These are phyloP conservation scores for Sordariomycetes sp. DNA, from an alignment of 2,329 filamentous ascomycete genomes.

Conservation along the genomic window DNA sequence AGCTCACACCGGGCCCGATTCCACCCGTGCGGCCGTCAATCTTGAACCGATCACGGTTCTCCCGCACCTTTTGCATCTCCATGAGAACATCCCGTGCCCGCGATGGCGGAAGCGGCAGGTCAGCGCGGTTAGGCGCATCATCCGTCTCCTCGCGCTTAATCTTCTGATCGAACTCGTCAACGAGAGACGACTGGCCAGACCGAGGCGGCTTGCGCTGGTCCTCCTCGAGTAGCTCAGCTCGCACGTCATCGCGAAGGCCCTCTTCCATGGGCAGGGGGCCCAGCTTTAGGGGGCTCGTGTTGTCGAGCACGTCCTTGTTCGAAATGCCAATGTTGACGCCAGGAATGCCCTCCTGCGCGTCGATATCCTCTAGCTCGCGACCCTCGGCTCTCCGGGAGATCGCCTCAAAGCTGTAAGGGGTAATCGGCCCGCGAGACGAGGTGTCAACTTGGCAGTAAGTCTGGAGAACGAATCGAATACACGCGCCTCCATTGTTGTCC, in stretches of 20 bases:
- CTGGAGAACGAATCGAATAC: slow-evolving; percentile 63
- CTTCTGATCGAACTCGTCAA: slow-evolving; percentile 79
- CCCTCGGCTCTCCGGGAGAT: slow-evolving; percentile 44
- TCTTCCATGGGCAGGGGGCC: slow-evolving; percentile 74
- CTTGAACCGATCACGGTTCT: slow-evolving; percentile 82
- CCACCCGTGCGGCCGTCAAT: slow-evolving; percentile 78
- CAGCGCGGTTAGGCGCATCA: slow-evolving; percentile 65
- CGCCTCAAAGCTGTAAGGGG: slow-evolving; percentile 49
- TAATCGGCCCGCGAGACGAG: slow-evolving; percentile 47
- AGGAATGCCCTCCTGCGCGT: slow-evolving; percentile 51
- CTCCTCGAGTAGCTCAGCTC: slow-evolving; percentile 74
- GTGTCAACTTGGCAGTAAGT: slow-evolving; percentile 43
- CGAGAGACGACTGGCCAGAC: slow-evolving; percentile 56
- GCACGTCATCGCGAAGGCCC: slow-evolving; percentile 72
- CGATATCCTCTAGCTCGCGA: slow-evolving; percentile 47
- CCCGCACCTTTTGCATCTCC: slow-evolving; percentile 87
- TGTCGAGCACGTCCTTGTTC: slow-evolving; percentile 46
- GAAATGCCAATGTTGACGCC: slow-evolving; percentile 48
- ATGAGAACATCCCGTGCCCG: slow-evolving; percentile 82
- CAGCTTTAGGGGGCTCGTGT: slow-evolving; percentile 51
- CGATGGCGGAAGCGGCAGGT: slow-evolving; percentile 78
- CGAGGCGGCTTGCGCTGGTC: slow-evolving; percentile 64
- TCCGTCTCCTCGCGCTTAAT: slow-evolving; percentile 82
- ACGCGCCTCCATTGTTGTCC: slow-evolving; percentile 62
- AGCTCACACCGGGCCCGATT: slow-evolving; percentile 68